Conservation (phyloP, 2,329 filamentous ascomycete species). For the Pseudocercospora macadamiae region DNA sequence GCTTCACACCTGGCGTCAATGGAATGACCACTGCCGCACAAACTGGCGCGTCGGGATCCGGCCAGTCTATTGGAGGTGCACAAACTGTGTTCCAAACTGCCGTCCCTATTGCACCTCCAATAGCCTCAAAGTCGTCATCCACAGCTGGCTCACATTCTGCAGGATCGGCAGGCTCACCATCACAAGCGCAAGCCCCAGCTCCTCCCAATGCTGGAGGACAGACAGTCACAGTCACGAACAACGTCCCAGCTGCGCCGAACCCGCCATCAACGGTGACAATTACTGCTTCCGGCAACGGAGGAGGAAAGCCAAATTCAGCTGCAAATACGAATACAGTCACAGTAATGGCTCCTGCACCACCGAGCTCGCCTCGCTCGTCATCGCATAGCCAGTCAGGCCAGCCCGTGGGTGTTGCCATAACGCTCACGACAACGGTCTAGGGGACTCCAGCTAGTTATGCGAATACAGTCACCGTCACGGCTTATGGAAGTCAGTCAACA, state of each 20-base stretch:
- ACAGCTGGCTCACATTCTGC: slow-evolving; percentile 12
- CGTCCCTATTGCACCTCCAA: not conserved
- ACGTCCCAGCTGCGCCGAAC: not conserved
- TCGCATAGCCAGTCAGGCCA: not conserved
- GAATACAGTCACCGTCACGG: slow-evolving; percentile 14
- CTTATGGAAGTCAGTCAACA: not conserved
- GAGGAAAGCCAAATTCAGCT: not conserved
- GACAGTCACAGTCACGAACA: slow-evolving; percentile 14
- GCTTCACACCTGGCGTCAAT: not conserved
- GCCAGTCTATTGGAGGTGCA: not conserved
- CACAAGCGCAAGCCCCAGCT: too few species aligned
- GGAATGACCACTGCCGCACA: not conserved
- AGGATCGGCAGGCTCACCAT: slow-evolving; percentile 10
- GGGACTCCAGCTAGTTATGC: slow-evolving; percentile 13
- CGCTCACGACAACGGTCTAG: slow-evolving; percentile 11
- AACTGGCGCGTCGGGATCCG: not conserved
- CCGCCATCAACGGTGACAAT: slow-evolving; percentile 10
- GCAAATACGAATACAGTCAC: not conserved
- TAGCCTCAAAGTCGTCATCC: not conserved
- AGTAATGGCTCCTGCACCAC: not conserved
- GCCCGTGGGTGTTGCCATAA: not conserved
- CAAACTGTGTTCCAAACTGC: not conserved
- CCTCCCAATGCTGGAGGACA: not conserved
- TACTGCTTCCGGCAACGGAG: not conserved
- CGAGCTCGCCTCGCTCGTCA: not conserved